Evolutionary conservation across 176 grass and related monocot species (phyloP), one percentile per base, ranked within the genome.

Genomic region (Cocos nucifera): DNA sequence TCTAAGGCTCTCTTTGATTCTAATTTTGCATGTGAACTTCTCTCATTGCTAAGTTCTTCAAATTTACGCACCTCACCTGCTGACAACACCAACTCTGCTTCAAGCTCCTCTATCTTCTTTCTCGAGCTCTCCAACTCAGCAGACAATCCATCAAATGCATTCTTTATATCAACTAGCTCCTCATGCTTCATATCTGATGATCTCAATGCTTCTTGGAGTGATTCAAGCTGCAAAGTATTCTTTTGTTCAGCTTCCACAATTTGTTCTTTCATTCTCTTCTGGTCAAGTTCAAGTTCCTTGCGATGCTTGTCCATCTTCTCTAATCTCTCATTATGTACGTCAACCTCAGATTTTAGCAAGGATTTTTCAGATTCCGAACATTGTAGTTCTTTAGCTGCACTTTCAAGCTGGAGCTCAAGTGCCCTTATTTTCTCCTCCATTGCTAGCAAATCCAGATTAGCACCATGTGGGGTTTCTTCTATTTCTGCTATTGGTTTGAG

Each of bases 231-330:
- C 39, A 85, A 59, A 28, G 59, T 78, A 57, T 92, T 79, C 63
- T 81, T 97, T 62, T 54, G 74, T 78, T 97, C 84, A 74, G 71
- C 81, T 69, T 91, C 93, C 68, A 54, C 32, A 72, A 91, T 70
- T 21, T 85, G 73, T 49, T 73, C 80, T 58, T 79, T 59, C 32
- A 88, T 67, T 55, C 56, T 75, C 14, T 73, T 73, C 19, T 75
- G 76, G 24, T 85, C 93, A 73, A 66, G 76, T 78, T 91, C 87
- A 50, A 97, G 93, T 73, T 91, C 84, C 78, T 83, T 49, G 50
- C 90, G 70, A 39, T 65, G 82, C 49, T 66, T 90, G 27, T 59
- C 70, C 71, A 87, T 71, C 56, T 78, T 72, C 22, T 81, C 65
- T 19, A 87, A 68, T 74, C 64, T 65, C 57, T 78, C 25, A 77